Percentiles rank a stretch among this genome's conserved stretches.
These are phyloP conservation scores for Yamadazyma atmosphaerica DNA, from an alignment of 1,139 yeast genomes.

Conservation along the genomic window DNA sequence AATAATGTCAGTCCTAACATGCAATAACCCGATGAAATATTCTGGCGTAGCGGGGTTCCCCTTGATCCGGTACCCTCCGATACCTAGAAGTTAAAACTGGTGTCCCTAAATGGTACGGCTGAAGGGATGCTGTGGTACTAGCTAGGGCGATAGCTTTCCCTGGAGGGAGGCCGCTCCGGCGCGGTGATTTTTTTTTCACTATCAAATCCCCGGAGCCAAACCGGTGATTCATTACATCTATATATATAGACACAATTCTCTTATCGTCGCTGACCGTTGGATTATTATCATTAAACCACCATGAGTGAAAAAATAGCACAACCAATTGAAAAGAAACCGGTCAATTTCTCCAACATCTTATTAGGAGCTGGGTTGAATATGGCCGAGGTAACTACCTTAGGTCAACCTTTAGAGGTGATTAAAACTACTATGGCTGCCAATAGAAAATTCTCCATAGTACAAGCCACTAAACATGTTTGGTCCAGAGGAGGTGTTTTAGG, in stretches of 20 bases:
- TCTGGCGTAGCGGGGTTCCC: no score
- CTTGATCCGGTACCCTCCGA: no score
- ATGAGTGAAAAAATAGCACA: constrained; percentile 10
- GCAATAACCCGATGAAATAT: no score
- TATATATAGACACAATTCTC: no score
- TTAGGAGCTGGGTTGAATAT: constrained; percentile 92
- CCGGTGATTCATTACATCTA: constrained; percentile 1
- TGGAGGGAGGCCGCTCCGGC: background rate
- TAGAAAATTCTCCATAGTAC: constrained; percentile 64
- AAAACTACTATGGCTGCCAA: constrained; percentile 99
- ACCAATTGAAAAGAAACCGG: constrained; percentile 71
- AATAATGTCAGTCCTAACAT: no score
- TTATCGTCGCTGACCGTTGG: no score
- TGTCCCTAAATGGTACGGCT: no score
- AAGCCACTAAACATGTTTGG: constrained; percentile 78
- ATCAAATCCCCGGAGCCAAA: constrained; percentile 1
- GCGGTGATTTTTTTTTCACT: background rate
- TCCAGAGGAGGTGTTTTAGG: constrained; percentile 90
- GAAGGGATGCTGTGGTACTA: no score
- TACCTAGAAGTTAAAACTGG: no score
- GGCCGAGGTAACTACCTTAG: constrained; percentile 91
- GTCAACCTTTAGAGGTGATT: constrained; percentile 94
- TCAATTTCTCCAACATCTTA: constrained; percentile 84
- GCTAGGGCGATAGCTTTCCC: background rate
- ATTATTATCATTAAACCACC: no score